Percentiles rank a stretch among this genome's conserved stretches.
Conservation (phyloP, 768 basidiomycete species). For the Porphyrellus cyaneotinctus region DNA sequence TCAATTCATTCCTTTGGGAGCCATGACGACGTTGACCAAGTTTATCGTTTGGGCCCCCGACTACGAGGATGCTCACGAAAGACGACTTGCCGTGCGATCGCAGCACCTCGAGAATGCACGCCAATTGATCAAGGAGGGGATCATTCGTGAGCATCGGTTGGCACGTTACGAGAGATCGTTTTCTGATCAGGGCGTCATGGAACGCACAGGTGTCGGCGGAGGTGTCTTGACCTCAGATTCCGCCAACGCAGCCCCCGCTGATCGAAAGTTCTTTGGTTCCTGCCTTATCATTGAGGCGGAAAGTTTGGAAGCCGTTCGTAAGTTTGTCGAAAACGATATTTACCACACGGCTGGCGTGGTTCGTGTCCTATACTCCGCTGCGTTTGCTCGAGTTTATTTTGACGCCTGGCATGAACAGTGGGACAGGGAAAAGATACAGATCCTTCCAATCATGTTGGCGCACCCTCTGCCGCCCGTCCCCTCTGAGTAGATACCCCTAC, state of each 20-base stretch:
- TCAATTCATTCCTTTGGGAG: neutral
- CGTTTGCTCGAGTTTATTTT: neutral
- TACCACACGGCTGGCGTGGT: conserved; percentile 26
- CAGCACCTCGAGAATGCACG: conserved; percentile 47
- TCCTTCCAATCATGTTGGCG: conserved; percentile 41
- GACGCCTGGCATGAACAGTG: conserved; percentile 37
- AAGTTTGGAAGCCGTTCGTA: conserved; percentile 41
- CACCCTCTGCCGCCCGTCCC: conserved; percentile 14
- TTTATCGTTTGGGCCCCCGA: conserved; percentile 69
- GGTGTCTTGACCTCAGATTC: conserved; percentile 55
- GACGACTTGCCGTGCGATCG: conserved; percentile 49
- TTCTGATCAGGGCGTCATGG: conserved; percentile 12
- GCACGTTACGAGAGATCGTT: neutral
- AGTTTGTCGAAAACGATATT: conserved; percentile 23
- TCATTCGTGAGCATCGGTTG: conserved; percentile 43
- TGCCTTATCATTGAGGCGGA: conserved; percentile 52
- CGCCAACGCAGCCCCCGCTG: conserved; percentile 39
- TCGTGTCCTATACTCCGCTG: neutral
- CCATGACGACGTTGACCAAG: conserved; percentile 22
- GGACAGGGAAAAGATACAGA: conserved; percentile 53
- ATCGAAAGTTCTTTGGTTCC: conserved; percentile 58
- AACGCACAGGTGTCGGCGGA: conserved; percentile 49
- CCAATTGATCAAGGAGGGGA: conserved; percentile 34
- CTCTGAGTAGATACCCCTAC: conserved; percentile 6
- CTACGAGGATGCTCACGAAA: conserved; percentile 49